A percentile compares a stretch with the other conserved stretches of the same genome.
Conservation (phyloP, 1,284 basidiomycete species). For the Clitocybe nebularis region DNA sequence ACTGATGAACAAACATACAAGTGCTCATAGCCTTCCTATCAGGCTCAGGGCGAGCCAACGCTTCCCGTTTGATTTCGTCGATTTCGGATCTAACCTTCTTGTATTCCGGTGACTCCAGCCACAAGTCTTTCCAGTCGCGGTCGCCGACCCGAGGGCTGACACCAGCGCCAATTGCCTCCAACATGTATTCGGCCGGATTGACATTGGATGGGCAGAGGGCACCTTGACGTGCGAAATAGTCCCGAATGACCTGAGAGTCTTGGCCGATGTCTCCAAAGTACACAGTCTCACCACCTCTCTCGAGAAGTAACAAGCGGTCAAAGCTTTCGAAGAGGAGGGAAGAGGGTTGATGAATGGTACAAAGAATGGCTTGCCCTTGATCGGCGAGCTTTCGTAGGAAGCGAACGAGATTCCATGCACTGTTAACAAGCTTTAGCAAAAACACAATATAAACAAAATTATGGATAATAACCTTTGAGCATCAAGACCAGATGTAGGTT, state of each 20-base stretch:
- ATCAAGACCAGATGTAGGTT: constrained; percentile 68
- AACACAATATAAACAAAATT: neutral
- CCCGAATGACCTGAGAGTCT: constrained; percentile 55
- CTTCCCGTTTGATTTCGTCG: constrained; percentile 38
- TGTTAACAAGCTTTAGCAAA: constrained; percentile 12
- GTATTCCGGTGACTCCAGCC: constrained; percentile 55
- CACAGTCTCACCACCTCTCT: constrained; percentile 66
- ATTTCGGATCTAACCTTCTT: constrained; percentile 38
- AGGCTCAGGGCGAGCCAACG: constrained; percentile 33
- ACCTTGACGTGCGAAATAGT: constrained; percentile 69
- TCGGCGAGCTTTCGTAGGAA: constrained; percentile 83
- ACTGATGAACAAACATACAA: constrained; percentile 34
- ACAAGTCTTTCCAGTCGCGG: constrained; percentile 77
- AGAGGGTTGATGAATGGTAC: constrained; percentile 63
- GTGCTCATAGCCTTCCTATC: constrained; percentile 37
- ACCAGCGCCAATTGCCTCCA: constrained; percentile 75
- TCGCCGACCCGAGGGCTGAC: constrained; percentile 59
- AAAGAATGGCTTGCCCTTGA: constrained; percentile 79
- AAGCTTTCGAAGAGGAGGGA: constrained; percentile 67
- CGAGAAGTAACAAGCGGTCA: constrained; percentile 64
- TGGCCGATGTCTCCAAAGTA: constrained; percentile 80
- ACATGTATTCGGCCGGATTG: constrained; percentile 61
- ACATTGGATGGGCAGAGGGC: constrained; percentile 60
- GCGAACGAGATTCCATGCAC: constrained; percentile 81
- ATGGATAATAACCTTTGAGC: constrained; percentile 44